A percentile compares a stretch with the other conserved stretches of the same genome.
phyloP scores from a whole-genome alignment of 768 basidiomycete genomes.

The Mycena polygramma region DNA sequence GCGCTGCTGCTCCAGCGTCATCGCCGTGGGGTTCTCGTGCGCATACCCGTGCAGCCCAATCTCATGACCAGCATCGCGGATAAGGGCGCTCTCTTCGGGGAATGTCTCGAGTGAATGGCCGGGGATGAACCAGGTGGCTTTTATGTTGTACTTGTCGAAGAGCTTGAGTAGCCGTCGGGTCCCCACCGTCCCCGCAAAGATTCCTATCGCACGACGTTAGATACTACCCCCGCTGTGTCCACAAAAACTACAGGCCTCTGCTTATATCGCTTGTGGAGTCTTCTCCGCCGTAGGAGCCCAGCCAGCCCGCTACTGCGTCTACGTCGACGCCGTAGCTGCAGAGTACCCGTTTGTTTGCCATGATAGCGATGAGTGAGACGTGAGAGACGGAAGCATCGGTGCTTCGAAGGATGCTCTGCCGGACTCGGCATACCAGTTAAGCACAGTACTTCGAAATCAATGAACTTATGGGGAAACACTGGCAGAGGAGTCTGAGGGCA shows the following conservation, averaged over 20 bases:
- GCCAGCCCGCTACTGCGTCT: conserved; percentile 85
- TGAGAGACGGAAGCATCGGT: conserved; percentile 1
- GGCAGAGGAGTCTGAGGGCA: no score
- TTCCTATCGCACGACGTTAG: no score
- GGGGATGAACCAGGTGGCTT: conserved; percentile 83
- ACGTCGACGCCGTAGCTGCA: conserved; percentile 80
- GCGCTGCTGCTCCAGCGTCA: conserved; percentile 76
- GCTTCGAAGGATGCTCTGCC: neutral
- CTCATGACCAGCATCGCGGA: conserved; percentile 82
- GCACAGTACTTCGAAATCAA: no score
- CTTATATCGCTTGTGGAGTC: conserved; percentile 78
- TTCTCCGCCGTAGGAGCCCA: conserved; percentile 79
- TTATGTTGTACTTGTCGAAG: conserved; percentile 76
- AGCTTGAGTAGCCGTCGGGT: conserved; percentile 76
- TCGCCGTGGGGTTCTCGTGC: conserved; percentile 65
- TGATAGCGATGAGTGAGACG: conserved; percentile 35
- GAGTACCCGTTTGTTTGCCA: conserved; percentile 68
- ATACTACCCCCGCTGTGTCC: no score
- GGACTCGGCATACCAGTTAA: neutral
- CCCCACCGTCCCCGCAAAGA: conserved; percentile 85
- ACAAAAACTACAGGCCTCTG: conserved; percentile 61
- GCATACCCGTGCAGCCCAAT: conserved; percentile 53
- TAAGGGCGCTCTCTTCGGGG: conserved; percentile 75
- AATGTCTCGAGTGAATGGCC: conserved; percentile 85
- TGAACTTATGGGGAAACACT: no score